Conservation (phyloP, 305 asterid genomes). For the Solanum hybrid region DNA sequence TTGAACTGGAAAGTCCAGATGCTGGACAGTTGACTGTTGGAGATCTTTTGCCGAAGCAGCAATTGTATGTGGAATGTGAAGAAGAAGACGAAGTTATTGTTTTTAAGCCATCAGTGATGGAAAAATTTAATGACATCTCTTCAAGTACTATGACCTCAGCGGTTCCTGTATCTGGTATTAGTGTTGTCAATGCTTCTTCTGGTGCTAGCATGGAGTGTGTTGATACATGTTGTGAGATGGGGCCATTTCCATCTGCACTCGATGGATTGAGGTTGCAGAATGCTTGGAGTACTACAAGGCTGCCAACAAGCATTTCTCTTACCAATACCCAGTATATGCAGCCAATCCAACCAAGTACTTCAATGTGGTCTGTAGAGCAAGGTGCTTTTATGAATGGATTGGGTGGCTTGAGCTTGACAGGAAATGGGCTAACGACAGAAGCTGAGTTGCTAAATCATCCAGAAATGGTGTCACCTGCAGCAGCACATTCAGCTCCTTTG, state of each 20-base stretch:
- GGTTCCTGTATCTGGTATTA: conserved; percentile 30
- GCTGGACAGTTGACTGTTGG: conserved; percentile 20
- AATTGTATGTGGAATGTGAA: conserved; percentile 38
- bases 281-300: conserved; percentile 25
- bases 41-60: conserved; percentile 23
- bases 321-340: conserved; percentile 39
- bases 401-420: conserved; percentile 44
- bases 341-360: conserved; percentile 30
- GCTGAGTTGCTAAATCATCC: conserved; percentile 37
- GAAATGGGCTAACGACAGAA: conserved; percentile 29
- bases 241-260: conserved; percentile 30
- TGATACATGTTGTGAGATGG: conserved; percentile 31
- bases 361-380: conserved; percentile 51
- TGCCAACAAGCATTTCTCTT: conserved; percentile 25
- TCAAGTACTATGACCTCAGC: conserved; percentile 29
- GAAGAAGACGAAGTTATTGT: conserved; percentile 91
- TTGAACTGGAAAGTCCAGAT: conserved; percentile 22
- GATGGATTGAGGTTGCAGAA: conserved; percentile 34
- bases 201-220: conserved; percentile 5
- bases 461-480: conserved; percentile 40
- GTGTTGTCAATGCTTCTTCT: conserved; percentile 20
- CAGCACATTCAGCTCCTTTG: conserved; percentile 41
- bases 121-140: conserved; percentile 43
- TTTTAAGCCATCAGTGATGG: conserved; percentile 61
- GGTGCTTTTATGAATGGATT: conserved; percentile 39